Conservation (phyloP, 2,329 filamentous ascomycete genomes). For the Fusarium ramigenum region DNA sequence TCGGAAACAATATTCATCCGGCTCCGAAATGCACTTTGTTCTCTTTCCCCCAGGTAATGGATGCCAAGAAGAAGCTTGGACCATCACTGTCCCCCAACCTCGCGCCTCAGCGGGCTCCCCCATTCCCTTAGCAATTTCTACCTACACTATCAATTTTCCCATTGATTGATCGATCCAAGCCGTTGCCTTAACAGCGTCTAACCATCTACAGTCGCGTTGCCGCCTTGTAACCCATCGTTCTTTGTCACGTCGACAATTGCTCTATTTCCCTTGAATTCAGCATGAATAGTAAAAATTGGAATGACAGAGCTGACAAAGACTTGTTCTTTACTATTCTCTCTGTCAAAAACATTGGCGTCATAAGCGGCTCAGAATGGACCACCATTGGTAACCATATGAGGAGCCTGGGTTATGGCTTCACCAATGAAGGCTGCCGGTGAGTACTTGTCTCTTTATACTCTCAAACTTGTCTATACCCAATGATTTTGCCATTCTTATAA, state of each 20-base stretch:
- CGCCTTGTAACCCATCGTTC: conserved; percentile 23
- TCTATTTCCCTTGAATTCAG: conserved; percentile 11
- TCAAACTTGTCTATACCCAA: neutral
- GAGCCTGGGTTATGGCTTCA: conserved; percentile 67
- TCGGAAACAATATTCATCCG: conserved; percentile 24
- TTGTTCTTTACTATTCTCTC: conserved; percentile 71
- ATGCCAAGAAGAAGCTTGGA: conserved; percentile 39
- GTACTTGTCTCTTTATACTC: conserved; percentile 43
- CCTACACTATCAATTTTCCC: conserved; percentile 58
- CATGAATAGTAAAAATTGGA: conserved; percentile 69
- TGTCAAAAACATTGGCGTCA: conserved; percentile 70
- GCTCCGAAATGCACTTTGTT: conserved; percentile 1
- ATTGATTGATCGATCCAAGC: conserved; percentile 48
- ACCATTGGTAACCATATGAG: conserved; percentile 71
- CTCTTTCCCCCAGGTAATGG: neutral
- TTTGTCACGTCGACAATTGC: conserved; percentile 14
- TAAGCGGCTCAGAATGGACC: conserved; percentile 70
- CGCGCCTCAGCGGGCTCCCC: conserved; percentile 11
- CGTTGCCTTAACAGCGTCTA: conserved; percentile 49
- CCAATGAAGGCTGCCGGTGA: conserved; percentile 71
- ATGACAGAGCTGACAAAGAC: conserved; percentile 69
- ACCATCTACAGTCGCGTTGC: conserved; percentile 34
- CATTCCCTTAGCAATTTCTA: conserved; percentile 46
- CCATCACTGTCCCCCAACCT: conserved; percentile 41
- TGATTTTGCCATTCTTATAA: neutral